Conservation (phyloP, 441 rosid genomes). For the Sinapis alba region DNA sequence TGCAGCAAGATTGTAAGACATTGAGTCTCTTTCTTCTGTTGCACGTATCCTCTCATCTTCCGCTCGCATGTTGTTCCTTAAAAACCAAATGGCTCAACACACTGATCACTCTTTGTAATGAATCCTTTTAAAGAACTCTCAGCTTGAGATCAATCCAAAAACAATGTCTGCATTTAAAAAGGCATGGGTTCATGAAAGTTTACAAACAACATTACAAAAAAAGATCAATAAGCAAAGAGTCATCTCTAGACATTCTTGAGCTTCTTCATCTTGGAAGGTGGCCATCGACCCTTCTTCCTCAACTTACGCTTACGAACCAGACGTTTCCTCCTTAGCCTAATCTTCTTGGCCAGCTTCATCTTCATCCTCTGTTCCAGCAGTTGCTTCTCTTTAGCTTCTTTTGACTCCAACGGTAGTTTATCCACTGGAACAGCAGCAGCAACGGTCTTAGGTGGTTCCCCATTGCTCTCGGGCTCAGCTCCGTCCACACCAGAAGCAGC, state of each 20-base stretch:
- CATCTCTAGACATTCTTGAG: constrained; percentile 72
- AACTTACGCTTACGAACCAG: constrained; percentile 76
- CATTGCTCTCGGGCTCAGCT: constrained; percentile 36
- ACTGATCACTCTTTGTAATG: constrained; percentile 1
- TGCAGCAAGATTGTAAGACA: too few species aligned
- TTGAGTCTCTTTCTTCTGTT: too few species aligned
- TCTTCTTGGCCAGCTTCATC: constrained; percentile 90
- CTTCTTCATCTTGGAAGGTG: constrained; percentile 95
- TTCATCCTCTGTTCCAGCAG: constrained; percentile 67
- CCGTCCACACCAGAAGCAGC: constrained; percentile 59
- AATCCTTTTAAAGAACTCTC: not conserved
- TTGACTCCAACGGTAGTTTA: constrained; percentile 78
- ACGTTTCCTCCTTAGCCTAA: constrained; percentile 83
- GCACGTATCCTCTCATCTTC: constrained; percentile 89
- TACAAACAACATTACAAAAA: not conserved
- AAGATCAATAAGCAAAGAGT: constrained; percentile 12
- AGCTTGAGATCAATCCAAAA: constrained; percentile 3
- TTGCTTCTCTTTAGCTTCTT: constrained; percentile 75
- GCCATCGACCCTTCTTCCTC: constrained; percentile 99
- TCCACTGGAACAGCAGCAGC: constrained; percentile 48
- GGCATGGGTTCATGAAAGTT: too few species aligned
- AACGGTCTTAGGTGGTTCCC: constrained; percentile 43
- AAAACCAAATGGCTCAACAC: not conserved
- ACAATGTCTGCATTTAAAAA: not conserved
- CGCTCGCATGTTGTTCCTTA: constrained; percentile 59